Evolutionary conservation across 2,329 filamentous ascomycete genomes (phyloP).

Genomic region (Lachnellula arida): DNA sequence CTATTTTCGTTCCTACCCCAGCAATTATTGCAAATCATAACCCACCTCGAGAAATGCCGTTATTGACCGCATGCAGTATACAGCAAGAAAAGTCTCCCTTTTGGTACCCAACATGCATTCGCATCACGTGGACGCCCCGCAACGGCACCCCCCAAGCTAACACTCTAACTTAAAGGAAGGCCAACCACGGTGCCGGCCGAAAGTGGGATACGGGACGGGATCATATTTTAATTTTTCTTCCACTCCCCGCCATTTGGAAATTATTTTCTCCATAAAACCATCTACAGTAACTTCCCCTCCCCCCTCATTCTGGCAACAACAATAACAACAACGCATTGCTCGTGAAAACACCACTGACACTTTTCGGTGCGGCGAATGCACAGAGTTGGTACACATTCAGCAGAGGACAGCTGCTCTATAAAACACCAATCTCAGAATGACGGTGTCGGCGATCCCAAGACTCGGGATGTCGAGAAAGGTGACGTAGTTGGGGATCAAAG

Average conservation of each 20-base stretch:
- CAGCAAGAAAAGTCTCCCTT: no score
- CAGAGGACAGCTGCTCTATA: conserved; percentile 40
- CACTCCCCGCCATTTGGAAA: neutral
- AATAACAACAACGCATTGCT: neutral
- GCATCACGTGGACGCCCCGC: neutral
- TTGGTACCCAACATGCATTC: no score
- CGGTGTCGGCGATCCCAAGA: neutral
- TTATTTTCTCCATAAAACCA: neutral
- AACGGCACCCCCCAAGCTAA: neutral
- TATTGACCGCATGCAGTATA: no score
- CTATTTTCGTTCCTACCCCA: no score
- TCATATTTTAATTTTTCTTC: neutral
- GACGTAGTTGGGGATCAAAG: conserved; percentile 7
- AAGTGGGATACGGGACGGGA: neutral
- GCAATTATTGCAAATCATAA: no score
- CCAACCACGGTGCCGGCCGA: conserved; percentile 2
- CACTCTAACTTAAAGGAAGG: neutral
- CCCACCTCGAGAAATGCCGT: no score
- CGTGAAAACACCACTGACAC: neutral
- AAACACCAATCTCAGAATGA: conserved; percentile 25
- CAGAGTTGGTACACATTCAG: conserved; percentile 25
- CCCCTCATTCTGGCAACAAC: neutral
- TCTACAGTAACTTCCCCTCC: no score
- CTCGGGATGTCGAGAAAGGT: conserved; percentile 17
- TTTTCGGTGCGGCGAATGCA: conserved; percentile 32